A percentile compares a stretch with the other conserved stretches of the same genome.
Evolutionary conservation across 140 eudicot genomes (phyloP).

Genomic region (Oenanthe javanica): DNA sequence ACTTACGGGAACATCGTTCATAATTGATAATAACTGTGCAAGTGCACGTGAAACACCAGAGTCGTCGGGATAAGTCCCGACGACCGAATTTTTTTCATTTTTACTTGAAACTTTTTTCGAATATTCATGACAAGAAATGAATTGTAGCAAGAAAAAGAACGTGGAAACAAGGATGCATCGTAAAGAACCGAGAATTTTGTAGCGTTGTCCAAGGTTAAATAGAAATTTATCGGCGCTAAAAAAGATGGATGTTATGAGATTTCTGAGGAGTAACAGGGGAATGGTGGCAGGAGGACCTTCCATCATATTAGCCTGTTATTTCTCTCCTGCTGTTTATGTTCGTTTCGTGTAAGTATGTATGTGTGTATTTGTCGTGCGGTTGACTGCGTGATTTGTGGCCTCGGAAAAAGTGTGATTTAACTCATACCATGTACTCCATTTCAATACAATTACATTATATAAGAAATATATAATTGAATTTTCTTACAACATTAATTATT

Average conservation of each 20-base stretch:
- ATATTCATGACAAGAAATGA: constrained; percentile 20
- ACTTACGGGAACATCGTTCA: constrained; percentile 63
- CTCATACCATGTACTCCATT: too few relatives aligned
- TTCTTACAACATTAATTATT: too few relatives aligned
- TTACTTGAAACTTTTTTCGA: not conserved
- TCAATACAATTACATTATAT: too few relatives aligned
- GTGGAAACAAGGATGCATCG: constrained; percentile 32
- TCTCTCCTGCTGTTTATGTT: not conserved
- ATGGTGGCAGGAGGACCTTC: constrained; percentile 35
- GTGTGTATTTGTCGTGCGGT: too few relatives aligned
- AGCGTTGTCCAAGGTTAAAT: constrained; percentile 25
- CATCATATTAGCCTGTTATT: not conserved
- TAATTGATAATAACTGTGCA: constrained; percentile 38
- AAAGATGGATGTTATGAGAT: constrained; percentile 39
- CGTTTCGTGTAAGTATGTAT: not conserved
- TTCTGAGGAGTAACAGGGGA: constrained; percentile 44
- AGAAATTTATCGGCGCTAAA: constrained; percentile 41
- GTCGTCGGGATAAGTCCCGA: constrained; percentile 13
- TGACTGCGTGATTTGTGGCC: too few relatives aligned
- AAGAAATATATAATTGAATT: too few relatives aligned
- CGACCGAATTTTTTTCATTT: not conserved
- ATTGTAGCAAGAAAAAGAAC: constrained; percentile 40
- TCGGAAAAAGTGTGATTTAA: too few relatives aligned
- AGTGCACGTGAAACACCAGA: constrained; percentile 73
- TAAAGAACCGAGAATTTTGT: constrained; percentile 32